phyloP scores from a whole-genome alignment of 768 basidiomycete genomes.

The Udeniomyces megalosporus region DNA sequence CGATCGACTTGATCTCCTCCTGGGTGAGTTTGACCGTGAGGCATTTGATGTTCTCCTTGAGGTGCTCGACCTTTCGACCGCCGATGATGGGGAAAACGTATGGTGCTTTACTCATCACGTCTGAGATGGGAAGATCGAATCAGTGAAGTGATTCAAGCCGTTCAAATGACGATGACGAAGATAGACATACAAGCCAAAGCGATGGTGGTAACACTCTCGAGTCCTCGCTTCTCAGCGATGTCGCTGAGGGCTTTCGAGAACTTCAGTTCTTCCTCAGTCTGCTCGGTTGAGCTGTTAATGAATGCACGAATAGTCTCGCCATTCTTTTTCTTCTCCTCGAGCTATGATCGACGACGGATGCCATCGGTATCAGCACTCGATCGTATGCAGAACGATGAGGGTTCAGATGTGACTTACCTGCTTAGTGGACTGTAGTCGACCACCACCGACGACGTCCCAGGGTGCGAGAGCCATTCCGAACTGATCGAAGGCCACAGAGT shows the following conservation, averaged over 20 bases:
- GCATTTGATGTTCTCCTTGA: constrained; percentile 4
- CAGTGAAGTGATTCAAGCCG: too few relatives aligned
- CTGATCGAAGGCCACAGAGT: too few relatives aligned
- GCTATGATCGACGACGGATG: neutral
- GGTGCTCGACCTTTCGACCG: constrained; percentile 11
- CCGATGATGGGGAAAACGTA: constrained; percentile 14
- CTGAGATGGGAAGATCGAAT: neutral
- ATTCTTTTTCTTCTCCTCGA: constrained; percentile 1
- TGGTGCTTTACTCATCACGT: constrained; percentile 3
- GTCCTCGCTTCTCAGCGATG: neutral
- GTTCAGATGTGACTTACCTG: constrained; percentile 9
- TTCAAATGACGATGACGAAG: neutral
- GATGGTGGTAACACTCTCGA: neutral
- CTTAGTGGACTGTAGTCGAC: constrained; percentile 12
- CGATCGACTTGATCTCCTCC: constrained; percentile 1
- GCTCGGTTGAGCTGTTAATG: neutral
- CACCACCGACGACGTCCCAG: constrained; percentile 18
- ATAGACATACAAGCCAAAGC: constrained; percentile 1
- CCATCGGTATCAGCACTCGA: too few relatives aligned
- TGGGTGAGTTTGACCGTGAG: constrained; percentile 2
- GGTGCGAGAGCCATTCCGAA: constrained; percentile 24
- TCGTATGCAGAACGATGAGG: neutral
- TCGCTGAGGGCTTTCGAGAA: neutral
- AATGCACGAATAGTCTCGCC: neutral
- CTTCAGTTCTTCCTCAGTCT: constrained; percentile 4